Evolutionary conservation across 2,329 filamentous ascomycete species (phyloP).

Genomic region (Fusarium sp.): DNA sequence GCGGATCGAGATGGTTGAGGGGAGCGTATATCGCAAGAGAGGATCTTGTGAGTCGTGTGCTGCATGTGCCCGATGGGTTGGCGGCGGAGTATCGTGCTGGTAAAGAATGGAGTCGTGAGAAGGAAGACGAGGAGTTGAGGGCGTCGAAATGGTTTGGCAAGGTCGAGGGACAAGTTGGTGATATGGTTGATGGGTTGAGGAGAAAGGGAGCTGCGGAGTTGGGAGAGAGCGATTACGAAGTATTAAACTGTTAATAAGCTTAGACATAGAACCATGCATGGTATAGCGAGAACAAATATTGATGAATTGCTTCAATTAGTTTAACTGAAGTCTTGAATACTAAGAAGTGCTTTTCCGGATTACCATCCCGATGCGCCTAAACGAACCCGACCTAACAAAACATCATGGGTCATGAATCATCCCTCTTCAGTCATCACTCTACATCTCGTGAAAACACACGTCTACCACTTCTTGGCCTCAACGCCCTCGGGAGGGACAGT

Average conservation of each 20-base stretch:
- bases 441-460: background rate
- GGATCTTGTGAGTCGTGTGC: conserved; percentile 57
- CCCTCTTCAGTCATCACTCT: background rate
- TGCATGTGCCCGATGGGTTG: conserved; percentile 48
- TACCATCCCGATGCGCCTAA: conserved; percentile 37
- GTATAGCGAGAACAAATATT: conserved; percentile 20
- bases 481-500: conserved; percentile 81
- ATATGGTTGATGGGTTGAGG: conserved; percentile 25
- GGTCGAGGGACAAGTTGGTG: conserved; percentile 27
- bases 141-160: conserved; percentile 48
- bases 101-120: conserved; percentile 43
- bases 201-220: conserved; percentile 41
- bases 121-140: conserved; percentile 45
- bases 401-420: conserved; percentile 23
- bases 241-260: conserved; percentile 25
- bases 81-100: conserved; percentile 44
- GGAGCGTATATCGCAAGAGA: conserved; percentile 81
- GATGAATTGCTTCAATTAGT: background rate
- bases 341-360: conserved; percentile 21
- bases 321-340: conserved; percentile 8
- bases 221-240: conserved; percentile 32
- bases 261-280: conserved; percentile 13
- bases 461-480: conserved; percentile 76
- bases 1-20: conserved; percentile 82
- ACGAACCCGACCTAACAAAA: background rate